Evolutionary conservation across 306 rosid genomes (phyloP), one percentile per base, ranked within the genome.

Genomic region (Lablab purpureus): DNA sequence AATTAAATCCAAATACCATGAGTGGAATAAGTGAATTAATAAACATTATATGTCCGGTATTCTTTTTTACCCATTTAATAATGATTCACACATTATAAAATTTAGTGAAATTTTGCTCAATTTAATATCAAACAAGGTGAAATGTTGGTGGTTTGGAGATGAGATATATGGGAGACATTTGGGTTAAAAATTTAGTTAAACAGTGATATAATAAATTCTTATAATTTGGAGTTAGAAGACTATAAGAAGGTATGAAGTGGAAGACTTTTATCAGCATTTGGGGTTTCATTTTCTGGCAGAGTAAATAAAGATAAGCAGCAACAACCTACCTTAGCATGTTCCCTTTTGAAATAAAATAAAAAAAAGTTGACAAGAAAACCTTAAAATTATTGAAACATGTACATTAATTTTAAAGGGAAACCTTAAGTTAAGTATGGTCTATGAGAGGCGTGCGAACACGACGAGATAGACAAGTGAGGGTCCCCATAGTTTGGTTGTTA

Each of bases 371-470:
- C 45, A 45, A 2, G 8, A 22, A 18, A 32, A 73, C 41, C 19
- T 45, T 8, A 46, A 70, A 74, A 30, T 45, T 74, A 74, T 17
- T 10, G 5, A 41, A n/a, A 27, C 8, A 69, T 49, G 23, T 37
- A 70, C 58, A 40, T 12, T 12, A n/a, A 52, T 10, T 67, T 46
- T 17, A 40, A 21, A 66, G 55, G 10, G 14, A 41, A 52, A 52
- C 41, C 41, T 49, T 63, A 82, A 43, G 28, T 63, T 52, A 37
- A 70, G 5, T 62, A 30, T 21, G 8, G 23, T 5, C n/a, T n/a
- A 17, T 1, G 58, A 34, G 65, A 87, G 41, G 94, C 97, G 96
- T 92, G 94, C 97, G 75, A 83, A 81, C 97, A 94, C 93, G 97
- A 90, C 90, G 91, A 90, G 79, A 83, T 83, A 71, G 75, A 89